phyloP scores from a whole-genome alignment of 2,329 filamentous ascomycete species.

The Ceratocystiopsis sp. region DNA sequence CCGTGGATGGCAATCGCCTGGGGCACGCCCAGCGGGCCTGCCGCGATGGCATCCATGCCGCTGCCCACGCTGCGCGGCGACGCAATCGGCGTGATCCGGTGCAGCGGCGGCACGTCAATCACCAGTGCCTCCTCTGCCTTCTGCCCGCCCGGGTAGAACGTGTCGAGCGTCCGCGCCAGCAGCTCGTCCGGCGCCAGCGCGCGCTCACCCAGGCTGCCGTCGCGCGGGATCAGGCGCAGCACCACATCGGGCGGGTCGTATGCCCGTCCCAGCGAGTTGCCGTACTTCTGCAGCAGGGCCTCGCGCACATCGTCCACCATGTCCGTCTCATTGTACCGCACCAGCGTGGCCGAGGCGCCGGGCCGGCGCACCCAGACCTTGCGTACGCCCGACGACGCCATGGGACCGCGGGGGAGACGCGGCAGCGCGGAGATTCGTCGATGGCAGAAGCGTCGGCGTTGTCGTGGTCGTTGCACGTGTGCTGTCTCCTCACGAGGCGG shows the following conservation, averaged over 20 bases:
- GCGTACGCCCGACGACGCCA: conserved; percentile 19
- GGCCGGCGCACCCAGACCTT: conserved; percentile 94
- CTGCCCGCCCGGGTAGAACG: conserved; percentile 75
- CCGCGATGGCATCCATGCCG: not conserved
- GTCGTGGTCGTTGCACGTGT: no score
- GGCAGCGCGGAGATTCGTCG: no score
- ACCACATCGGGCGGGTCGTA: conserved; percentile 86
- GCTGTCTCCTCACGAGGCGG: no score
- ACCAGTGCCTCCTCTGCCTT: conserved; percentile 74
- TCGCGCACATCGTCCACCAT: conserved; percentile 90
- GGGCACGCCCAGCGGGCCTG: not conserved
- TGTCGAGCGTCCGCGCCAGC: conserved; percentile 60
- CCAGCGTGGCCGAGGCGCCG: conserved; percentile 68
- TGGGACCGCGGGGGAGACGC: conserved; percentile 11
- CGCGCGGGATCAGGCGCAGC: conserved; percentile 59
- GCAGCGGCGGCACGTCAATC: conserved; percentile 66
- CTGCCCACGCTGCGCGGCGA: conserved; percentile 41
- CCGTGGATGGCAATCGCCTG: conserved; percentile 28
- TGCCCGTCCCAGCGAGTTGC: conserved; percentile 72
- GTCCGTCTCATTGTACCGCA: conserved; percentile 73
- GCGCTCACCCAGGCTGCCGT: conserved; percentile 43
- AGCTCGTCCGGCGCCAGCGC: conserved; percentile 72
- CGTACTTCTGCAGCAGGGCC: conserved; percentile 81
- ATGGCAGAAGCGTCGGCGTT: no score
- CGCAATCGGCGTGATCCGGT: conserved; percentile 49